phyloP scores from a whole-genome alignment of 768 basidiomycete species.

The Hirschioporus abietinus region DNA sequence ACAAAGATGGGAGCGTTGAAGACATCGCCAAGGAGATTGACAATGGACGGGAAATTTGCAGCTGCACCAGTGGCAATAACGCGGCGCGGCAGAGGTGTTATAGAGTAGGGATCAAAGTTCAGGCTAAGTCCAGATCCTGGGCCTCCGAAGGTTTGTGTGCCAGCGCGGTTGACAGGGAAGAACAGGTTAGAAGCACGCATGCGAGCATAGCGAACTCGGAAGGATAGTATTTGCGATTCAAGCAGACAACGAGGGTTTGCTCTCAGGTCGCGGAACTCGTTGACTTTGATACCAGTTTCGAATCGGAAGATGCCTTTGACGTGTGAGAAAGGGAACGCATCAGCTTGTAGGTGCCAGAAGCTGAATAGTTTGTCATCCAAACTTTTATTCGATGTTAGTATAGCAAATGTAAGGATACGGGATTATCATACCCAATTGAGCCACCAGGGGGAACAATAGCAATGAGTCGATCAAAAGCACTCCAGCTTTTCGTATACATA shows the following conservation, averaged over 20 bases:
- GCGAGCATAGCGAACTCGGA: slow-evolving; percentile 77
- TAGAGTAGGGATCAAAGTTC: slow-evolving; percentile 77
- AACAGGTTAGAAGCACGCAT: slow-evolving; percentile 67
- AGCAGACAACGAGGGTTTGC: slow-evolving; percentile 85
- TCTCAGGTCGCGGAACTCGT: slow-evolving; percentile 82
- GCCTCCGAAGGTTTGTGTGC: slow-evolving; percentile 18
- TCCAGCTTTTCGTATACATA: slow-evolving; percentile 93
- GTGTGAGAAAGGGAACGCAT: slow-evolving; percentile 67
- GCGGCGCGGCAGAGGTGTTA: slow-evolving; percentile 55
- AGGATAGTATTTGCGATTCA: slow-evolving; percentile 75
- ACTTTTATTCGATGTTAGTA: slow-evolving; percentile 29
- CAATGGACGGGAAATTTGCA: slow-evolving; percentile 77
- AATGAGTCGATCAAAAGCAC: slow-evolving; percentile 82
- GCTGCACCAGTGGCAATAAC: slow-evolving; percentile 74
- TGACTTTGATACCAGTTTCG: slow-evolving; percentile 83
- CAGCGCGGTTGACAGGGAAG: slow-evolving; percentile 32
- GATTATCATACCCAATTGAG: slow-evolving; percentile 65
- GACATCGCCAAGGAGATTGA: slow-evolving; percentile 74
- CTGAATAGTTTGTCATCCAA: slow-evolving; percentile 89
- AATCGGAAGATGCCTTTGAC: slow-evolving; percentile 86
- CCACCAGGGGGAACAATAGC: slow-evolving; percentile 89
- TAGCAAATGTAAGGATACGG: not conserved
- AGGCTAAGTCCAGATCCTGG: slow-evolving; percentile 43
- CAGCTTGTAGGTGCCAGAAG: slow-evolving; percentile 82
- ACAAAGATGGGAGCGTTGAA: slow-evolving; percentile 81